These are phyloP conservation scores for Curvularia verruculosa DNA, from an alignment of 2,329 filamentous ascomycete species.

Conservation along the genomic window DNA sequence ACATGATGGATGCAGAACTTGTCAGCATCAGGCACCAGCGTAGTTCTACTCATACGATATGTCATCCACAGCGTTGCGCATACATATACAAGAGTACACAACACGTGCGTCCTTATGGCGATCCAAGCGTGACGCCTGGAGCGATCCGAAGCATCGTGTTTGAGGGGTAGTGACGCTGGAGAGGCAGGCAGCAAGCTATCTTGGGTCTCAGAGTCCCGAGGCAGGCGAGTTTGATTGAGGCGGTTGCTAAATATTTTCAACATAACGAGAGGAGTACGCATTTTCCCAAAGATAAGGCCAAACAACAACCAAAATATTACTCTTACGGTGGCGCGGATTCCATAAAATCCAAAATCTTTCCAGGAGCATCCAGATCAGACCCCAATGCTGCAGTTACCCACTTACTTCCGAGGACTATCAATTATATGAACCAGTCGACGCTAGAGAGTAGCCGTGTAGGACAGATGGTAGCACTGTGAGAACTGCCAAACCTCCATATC, in stretches of 20 bases:
- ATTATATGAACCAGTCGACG: not conserved
- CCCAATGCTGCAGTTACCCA: not conserved
- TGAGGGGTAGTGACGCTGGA: constrained; percentile 5
- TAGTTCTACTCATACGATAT: constrained; percentile 18
- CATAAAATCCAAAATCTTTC: not conserved
- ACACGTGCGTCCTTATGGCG: constrained; percentile 19
- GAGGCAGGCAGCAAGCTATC: constrained; percentile 21
- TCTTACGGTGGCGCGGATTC: not conserved
- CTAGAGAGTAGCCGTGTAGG: constrained; percentile 6
- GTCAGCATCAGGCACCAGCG: constrained; percentile 27
- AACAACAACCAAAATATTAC: not conserved
- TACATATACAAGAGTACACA: constrained; percentile 29
- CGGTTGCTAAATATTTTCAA: constrained; percentile 15
- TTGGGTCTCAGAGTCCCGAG: constrained; percentile 16
- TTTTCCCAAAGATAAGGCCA: not conserved
- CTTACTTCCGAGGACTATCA: not conserved
- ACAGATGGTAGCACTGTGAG: constrained; percentile 4
- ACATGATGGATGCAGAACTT: constrained; percentile 37
- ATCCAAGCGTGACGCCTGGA: constrained; percentile 15
- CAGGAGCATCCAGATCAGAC: not conserved
- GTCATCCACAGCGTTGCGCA: constrained; percentile 24
- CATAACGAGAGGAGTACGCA: constrained; percentile 6
- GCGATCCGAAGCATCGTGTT: constrained; percentile 4
- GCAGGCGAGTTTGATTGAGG: constrained; percentile 14
- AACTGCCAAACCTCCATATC: constrained; percentile 10